A percentile compares a stretch with the other conserved stretches of the same genome.
phyloP scores from a whole-genome alignment of 2,329 filamentous ascomycete species.

The Xenoacremonium recifei region DNA sequence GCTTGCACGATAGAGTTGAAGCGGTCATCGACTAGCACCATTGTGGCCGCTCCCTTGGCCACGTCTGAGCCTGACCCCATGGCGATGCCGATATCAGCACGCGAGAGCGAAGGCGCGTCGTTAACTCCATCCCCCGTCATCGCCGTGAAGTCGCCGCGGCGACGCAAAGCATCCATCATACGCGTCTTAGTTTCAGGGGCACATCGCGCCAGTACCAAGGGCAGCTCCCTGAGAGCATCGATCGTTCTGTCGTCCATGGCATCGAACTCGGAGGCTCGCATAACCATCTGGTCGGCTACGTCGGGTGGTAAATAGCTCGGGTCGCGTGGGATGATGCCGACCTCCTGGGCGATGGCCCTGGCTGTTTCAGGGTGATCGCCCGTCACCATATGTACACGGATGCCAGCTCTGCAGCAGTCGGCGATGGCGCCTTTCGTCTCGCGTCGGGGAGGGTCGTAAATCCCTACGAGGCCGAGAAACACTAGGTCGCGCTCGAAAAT shows the following conservation, averaged over 20 bases:
- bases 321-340: conserved; percentile 55
- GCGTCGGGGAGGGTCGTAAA: conserved; percentile 66
- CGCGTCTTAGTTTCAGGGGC: conserved; percentile 69
- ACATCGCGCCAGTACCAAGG: conserved; percentile 68
- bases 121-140: conserved; percentile 74
- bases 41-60: conserved; percentile 63
- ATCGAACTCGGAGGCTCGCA: conserved; percentile 64
- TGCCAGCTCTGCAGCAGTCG: conserved; percentile 57
- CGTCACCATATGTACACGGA: conserved; percentile 64
- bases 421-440: conserved; percentile 56
- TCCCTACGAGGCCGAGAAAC: conserved; percentile 64
- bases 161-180: conserved; percentile 73
- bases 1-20: conserved; percentile 46
- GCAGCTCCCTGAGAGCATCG: conserved; percentile 59
- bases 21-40: conserved; percentile 69
- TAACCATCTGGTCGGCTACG: conserved; percentile 55
- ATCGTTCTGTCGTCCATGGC: conserved; percentile 60
- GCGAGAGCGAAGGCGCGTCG: conserved; percentile 65
- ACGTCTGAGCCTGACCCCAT: conserved; percentile 70
- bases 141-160: conserved; percentile 59
- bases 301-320: conserved; percentile 45
- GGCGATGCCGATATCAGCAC: conserved; percentile 67
- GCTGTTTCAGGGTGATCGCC: conserved; percentile 63
- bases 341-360: conserved; percentile 57
- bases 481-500: conserved; percentile 52